Percentiles rank a stretch among this genome's conserved stretches.
phyloP scores from a whole-genome alignment of 768 basidiomycete species.

The Sporobolomyces pararoseus region DNA sequence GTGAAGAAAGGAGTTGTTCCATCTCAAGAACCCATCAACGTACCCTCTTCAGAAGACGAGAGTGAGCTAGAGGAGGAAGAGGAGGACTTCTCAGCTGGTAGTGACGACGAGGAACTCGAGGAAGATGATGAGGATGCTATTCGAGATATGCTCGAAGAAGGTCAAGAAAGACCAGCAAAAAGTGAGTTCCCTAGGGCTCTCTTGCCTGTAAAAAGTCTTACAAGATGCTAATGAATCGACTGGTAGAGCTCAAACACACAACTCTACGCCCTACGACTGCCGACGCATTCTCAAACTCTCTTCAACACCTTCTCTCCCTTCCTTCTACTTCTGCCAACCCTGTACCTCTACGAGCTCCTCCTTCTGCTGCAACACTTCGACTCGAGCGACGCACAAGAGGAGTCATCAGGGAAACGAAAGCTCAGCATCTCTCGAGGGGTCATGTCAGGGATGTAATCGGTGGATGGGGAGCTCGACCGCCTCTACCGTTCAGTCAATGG shows the following conservation, averaged over 20 bases:
- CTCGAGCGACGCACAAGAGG: constrained; percentile 43
- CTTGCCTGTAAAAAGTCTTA: not conserved
- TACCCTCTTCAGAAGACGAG: constrained; percentile 21
- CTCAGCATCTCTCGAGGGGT: constrained; percentile 41
- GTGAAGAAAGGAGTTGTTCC: not conserved
- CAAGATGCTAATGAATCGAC: too few relatives aligned
- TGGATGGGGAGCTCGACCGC: constrained; percentile 44
- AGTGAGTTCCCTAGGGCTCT: constrained; percentile 26
- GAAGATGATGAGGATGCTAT: constrained; percentile 39
- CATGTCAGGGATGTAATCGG: constrained; percentile 46
- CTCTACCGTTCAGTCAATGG: constrained; percentile 44
- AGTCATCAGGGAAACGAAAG: constrained; percentile 42
- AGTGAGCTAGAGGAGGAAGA: constrained; percentile 11
- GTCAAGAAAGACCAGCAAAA: constrained; percentile 31
- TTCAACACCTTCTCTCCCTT: constrained; percentile 41
- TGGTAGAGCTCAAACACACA: constrained; percentile 40
- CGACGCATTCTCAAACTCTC: constrained; percentile 35
- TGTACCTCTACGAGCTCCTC: constrained; percentile 30
- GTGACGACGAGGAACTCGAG: constrained; percentile 19
- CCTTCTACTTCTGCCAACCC: constrained; percentile 37
- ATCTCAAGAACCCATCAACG: constrained; percentile 9
- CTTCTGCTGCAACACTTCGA: constrained; percentile 31
- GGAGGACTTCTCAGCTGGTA: constrained; percentile 30
- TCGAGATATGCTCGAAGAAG: constrained; percentile 35
- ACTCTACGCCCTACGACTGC: constrained; percentile 38